These are phyloP conservation scores for Rachicladosporium sp. DNA, from an alignment of 2,329 filamentous ascomycete genomes.

Conservation along the genomic window DNA sequence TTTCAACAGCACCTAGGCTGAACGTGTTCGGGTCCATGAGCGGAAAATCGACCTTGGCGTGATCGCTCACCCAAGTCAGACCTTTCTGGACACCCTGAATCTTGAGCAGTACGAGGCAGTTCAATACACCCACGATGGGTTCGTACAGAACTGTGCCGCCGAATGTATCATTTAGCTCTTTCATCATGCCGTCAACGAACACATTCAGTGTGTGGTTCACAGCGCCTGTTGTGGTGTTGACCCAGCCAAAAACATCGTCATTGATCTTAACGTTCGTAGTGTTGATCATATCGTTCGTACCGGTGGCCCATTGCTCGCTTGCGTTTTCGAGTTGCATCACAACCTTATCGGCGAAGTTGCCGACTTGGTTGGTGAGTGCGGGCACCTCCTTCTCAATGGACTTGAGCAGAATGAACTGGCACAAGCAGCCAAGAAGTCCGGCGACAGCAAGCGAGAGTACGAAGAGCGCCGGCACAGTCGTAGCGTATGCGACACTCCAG, in stretches of 20 bases:
- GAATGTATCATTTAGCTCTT: conserved; percentile 64
- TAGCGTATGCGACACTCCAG: conserved; percentile 81
- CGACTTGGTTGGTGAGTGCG: conserved; percentile 59
- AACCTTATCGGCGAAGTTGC: conserved; percentile 67
- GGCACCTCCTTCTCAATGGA: conserved; percentile 65
- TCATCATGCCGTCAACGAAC: conserved; percentile 67
- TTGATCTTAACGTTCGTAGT: conserved; percentile 63
- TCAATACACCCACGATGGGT: conserved; percentile 66
- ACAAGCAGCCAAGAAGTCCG: conserved; percentile 69
- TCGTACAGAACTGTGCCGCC: conserved; percentile 68
- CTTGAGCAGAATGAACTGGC: conserved; percentile 66
- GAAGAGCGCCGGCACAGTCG: conserved; percentile 72
- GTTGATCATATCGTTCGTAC: conserved; percentile 61
- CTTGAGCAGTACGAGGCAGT: conserved; percentile 82
- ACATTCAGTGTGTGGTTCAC: conserved; percentile 75
- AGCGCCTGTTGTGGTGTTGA: conserved; percentile 67
- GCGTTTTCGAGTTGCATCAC: conserved; percentile 59
- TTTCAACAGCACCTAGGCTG: conserved; percentile 58
- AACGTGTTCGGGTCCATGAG: conserved; percentile 69
- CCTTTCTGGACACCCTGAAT: conserved; percentile 72
- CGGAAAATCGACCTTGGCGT: conserved; percentile 75
- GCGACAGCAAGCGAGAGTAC: conserved; percentile 71
- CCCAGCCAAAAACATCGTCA: conserved; percentile 72
- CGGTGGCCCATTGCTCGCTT: conserved; percentile 62
- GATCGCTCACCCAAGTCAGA: conserved; percentile 83